Base-by-base conservation (phyloP, 169 alveolate genomes). In the Amoebophrya sp. region DNA sequence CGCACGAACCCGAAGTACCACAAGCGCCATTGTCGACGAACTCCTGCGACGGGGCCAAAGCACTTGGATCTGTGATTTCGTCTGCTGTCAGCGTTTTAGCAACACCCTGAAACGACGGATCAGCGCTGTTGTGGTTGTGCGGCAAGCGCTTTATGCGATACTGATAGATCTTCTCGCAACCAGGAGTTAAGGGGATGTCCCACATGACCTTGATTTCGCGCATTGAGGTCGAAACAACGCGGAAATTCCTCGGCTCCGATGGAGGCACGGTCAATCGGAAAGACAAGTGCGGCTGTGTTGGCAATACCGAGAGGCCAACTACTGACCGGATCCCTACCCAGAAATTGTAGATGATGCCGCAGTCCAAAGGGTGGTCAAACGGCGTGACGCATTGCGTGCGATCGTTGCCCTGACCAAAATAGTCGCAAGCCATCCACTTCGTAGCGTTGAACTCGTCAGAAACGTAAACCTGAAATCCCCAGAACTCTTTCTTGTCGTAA, bases 381-480 rank as follows among this genome's bases (percentile, higher is more conserved):
- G 83, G 83, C 33, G 83, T 65, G 26, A 65, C 33, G 83, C 83
- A 65, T 6, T 1, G 3, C 33, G 83, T 65, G 2, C 83, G 2
- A 36, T 65, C 83, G 83, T 65, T 65, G 33, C 83, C 83, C 83
- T 65, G 33, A 29, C 83, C 83, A 36, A 26, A 65, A 36, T 65
- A 65, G 83, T 65, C 83, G 83, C 83, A 65, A 29, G 83, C 83
- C 83, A 65, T 65, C 83, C 83, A 65, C 83, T 65, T 65, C 26
- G 83, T 65, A 6, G 36, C 33, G 26, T 65, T 65, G 83, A 65
- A 65, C 83, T 65, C 83, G n/a, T 65, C 83, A 36, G 83, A 65
- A 29, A 65, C 83, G 26, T 65, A 65, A 26, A 65, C 83, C 83
- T 65, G 83, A 26, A 65, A 65, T 6, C 83, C 83, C 83, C 83